A percentile compares a stretch with the other conserved stretches of the same genome.
Evolutionary conservation across 2,329 filamentous ascomycete genomes (phyloP).

Genomic region (Sporothrix protearum): DNA sequence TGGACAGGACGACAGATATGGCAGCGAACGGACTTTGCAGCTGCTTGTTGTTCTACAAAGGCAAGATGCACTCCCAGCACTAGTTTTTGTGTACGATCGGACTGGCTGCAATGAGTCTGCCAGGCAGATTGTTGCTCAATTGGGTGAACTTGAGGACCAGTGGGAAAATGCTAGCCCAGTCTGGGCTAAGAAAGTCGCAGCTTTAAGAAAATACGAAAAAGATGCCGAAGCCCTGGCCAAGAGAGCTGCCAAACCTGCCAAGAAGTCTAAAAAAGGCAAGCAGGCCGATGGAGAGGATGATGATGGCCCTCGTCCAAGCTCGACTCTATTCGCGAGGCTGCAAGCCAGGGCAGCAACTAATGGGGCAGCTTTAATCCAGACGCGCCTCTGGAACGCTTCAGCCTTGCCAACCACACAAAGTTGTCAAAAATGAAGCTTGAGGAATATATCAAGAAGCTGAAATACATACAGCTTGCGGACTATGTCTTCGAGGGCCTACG

Average conservation of each 20-base stretch:
- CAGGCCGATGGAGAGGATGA: constrained; percentile 43
- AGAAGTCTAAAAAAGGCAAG: constrained; percentile 39
- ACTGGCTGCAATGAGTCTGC: constrained; percentile 59
- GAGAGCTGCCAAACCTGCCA: constrained; percentile 27
- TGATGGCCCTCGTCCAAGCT: constrained; percentile 46
- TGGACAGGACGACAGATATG: background rate
- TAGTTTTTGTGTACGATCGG: constrained; percentile 76
- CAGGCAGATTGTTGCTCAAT: constrained; percentile 46
- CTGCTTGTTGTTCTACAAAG: constrained; percentile 57
- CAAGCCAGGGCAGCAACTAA: constrained; percentile 50
- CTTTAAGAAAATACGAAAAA: constrained; percentile 51
- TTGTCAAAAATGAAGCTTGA: constrained; percentile 57
- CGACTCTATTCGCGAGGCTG: constrained; percentile 55
- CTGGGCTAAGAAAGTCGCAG: constrained; percentile 58
- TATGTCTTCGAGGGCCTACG: constrained; percentile 58
- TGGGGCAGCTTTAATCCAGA: constrained; percentile 67
- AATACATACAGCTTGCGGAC: constrained; percentile 47
- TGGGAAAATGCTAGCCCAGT: constrained; percentile 56
- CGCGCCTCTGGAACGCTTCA: constrained; percentile 59
- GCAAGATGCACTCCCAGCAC: constrained; percentile 64
- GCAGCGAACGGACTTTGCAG: constrained; percentile 45
- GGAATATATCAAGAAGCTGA: constrained; percentile 49
- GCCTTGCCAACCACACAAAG: constrained; percentile 62
- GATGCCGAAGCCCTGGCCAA: constrained; percentile 37
- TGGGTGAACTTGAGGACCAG: constrained; percentile 51